phyloP scores from a whole-genome alignment of 495 filamentous ascomycete genomes.

The Penicillium paradoxum region DNA sequence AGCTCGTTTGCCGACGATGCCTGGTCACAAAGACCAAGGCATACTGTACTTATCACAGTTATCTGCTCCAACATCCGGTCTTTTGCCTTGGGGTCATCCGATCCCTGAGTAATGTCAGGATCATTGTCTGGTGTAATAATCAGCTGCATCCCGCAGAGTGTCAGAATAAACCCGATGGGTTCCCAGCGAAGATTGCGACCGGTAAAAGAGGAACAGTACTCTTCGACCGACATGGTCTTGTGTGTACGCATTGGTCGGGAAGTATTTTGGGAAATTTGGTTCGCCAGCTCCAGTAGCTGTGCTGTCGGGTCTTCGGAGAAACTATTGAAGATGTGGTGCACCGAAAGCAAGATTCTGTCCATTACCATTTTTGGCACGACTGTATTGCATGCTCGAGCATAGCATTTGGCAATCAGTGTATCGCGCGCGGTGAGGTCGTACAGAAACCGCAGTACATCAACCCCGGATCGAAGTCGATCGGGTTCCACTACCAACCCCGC shows the following conservation, averaged over 20 bases:
- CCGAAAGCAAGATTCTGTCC: constrained; percentile 26
- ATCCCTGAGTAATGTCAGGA: constrained; percentile 23
- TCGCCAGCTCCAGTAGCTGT: constrained; percentile 27
- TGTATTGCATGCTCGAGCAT: constrained; percentile 16
- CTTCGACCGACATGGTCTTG: constrained; percentile 29
- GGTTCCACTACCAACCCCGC: constrained; percentile 25
- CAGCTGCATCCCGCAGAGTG: constrained; percentile 41
- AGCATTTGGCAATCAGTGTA: constrained; percentile 25
- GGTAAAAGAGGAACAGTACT: constrained; percentile 41
- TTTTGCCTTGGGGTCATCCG: constrained; percentile 16
- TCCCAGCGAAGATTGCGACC: constrained; percentile 57
- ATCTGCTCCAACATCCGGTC: constrained; percentile 33
- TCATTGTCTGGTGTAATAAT: constrained; percentile 37
- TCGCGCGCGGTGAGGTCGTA: constrained; percentile 29
- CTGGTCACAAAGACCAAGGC: constrained; percentile 44
- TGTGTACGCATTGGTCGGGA: constrained; percentile 25
- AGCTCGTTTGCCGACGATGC: constrained; percentile 45
- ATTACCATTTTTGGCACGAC: constrained; percentile 23
- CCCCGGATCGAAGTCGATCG: constrained; percentile 34
- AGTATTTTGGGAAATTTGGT: constrained; percentile 33
- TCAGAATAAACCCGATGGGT: constrained; percentile 49
- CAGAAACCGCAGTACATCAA: constrained; percentile 40
- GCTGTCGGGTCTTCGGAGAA: constrained; percentile 22
- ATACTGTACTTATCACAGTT: constrained; percentile 39
- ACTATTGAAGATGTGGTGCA: constrained; percentile 22